Conservation (phyloP, 768 basidiomycete genomes). For the Cystobasidium onofrii region DNA sequence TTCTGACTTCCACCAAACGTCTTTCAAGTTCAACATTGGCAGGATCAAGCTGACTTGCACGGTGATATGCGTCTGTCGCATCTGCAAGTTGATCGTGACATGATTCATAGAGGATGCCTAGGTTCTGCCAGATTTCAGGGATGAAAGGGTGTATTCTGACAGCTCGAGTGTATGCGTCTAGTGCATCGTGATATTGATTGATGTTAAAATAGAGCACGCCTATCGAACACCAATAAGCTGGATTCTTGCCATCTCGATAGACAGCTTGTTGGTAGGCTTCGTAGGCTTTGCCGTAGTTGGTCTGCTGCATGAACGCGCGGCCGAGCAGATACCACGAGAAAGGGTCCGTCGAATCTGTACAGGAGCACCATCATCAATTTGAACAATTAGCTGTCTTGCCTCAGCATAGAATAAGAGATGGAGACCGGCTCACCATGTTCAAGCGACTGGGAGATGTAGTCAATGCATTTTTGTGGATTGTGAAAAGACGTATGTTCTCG, state of each 20-base stretch:
- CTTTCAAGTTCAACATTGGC: conserved; percentile 66
- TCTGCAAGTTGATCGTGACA: conserved; percentile 99
- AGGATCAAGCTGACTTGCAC: conserved; percentile 89
- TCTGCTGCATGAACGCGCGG: conserved; percentile 95
- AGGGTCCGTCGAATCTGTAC: conserved; percentile 77
- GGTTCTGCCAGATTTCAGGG: conserved; percentile 87
- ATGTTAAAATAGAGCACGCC: conserved; percentile 99
- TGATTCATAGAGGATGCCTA: conserved; percentile 90
- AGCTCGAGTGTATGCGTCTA: conserved; percentile 96
- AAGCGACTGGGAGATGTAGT: conserved; percentile 85
- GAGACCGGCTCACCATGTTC: conserved; percentile 66
- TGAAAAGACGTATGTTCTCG: conserved; percentile 91
- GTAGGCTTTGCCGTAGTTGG: conserved; percentile 98
- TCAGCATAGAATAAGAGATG: not conserved
- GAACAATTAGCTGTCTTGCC: not conserved
- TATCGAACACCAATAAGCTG: conserved; percentile 99
- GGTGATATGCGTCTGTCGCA: conserved; percentile 94
- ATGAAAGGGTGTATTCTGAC: conserved; percentile 99
- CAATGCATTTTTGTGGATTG: conserved; percentile 88
- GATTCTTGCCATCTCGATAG: conserved; percentile 96
- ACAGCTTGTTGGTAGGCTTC: conserved; percentile 99
- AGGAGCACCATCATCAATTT: too few relatives aligned
- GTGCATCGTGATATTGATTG: conserved; percentile 96
- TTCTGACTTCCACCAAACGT: conserved; percentile 23
- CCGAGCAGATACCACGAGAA: conserved; percentile 99